phyloP scores from a whole-genome alignment of 2,329 filamentous ascomycete species.

The Sporothrix schenckii region DNA sequence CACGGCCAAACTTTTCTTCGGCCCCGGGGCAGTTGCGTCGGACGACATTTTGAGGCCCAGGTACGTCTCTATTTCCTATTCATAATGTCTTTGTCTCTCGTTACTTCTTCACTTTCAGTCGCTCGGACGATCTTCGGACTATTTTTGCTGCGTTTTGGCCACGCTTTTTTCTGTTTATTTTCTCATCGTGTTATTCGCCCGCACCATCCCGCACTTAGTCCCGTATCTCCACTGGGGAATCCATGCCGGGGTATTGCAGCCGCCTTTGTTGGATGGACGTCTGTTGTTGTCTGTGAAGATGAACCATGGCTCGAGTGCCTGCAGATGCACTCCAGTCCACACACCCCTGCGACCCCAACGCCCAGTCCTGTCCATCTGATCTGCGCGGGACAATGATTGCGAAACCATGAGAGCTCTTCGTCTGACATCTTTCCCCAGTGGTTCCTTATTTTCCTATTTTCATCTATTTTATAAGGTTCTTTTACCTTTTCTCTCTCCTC shows the following conservation, averaged over 20 bases:
- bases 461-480: background rate
- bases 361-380: background rate
- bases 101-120: no score
- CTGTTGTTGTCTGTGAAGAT: background rate
- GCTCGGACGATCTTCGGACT: conserved; percentile 19
- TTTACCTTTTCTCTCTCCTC: background rate
- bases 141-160: background rate
- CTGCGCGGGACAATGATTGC: conserved; percentile 2
- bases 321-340: background rate
- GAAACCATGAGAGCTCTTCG: background rate
- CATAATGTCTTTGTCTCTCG: background rate
- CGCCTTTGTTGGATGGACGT: background rate
- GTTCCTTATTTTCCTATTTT: background rate
- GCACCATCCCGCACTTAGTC: conserved; percentile 1
- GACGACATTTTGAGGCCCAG: background rate
- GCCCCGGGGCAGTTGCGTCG: conserved; percentile 41
- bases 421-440: background rate
- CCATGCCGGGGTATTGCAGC: conserved; percentile 8
- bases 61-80: background rate
- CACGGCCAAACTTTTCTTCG: conserved; percentile 58
- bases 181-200: background rate
- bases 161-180: background rate
- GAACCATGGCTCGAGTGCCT: background rate
- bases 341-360: background rate
- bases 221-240: background rate